phyloP scores from a whole-genome alignment of 257 asterid genomes.

The Echites panduratus region DNA sequence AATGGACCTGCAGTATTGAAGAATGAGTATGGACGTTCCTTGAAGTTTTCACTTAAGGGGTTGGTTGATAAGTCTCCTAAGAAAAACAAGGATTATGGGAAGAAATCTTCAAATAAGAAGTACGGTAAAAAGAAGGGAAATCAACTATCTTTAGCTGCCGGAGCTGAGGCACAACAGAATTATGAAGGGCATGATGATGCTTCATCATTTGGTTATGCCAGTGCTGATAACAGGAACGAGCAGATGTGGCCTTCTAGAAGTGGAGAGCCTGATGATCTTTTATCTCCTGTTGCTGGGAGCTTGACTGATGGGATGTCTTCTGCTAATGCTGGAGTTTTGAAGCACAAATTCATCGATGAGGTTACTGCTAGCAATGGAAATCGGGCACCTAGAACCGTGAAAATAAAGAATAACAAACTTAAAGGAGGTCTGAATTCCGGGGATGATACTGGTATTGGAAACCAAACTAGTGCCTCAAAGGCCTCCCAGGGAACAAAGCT shows the following conservation, averaged over 20 bases:
- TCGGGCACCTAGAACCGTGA: slow-evolving; percentile 56
- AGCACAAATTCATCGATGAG: slow-evolving; percentile 50
- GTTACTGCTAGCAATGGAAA: slow-evolving; percentile 37
- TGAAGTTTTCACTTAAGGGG: slow-evolving; percentile 82
- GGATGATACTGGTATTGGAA: slow-evolving; percentile 48
- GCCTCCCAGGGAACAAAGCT: slow-evolving; percentile 65
- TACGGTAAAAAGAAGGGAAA: slow-evolving; percentile 53
- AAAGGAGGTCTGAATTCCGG: slow-evolving; percentile 29
- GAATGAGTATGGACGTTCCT: slow-evolving; percentile 59
- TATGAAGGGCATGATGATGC: slow-evolving; percentile 32
- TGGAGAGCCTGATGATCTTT: slow-evolving; percentile 37
- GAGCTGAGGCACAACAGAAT: slow-evolving; percentile 29
- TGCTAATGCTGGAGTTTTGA: slow-evolving; percentile 36
- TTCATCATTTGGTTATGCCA: slow-evolving; percentile 29
- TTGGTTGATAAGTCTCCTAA: slow-evolving; percentile 62
- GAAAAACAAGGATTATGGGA: slow-evolving; percentile 64
- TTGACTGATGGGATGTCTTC: slow-evolving; percentile 41
- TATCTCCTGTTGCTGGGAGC: slow-evolving; percentile 55
- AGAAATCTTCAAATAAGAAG: slow-evolving; percentile 66
- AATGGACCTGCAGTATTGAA: slow-evolving; percentile 39
- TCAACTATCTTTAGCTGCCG: slow-evolving; percentile 33
- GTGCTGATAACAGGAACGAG: slow-evolving; percentile 30
- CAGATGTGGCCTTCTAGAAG: slow-evolving; percentile 29
- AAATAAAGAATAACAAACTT: slow-evolving; percentile 53
- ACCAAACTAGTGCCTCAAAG: slow-evolving; percentile 38